Evolutionary conservation across 306 rosid species (phyloP), one percentile per base, ranked within the genome.

Genomic region (Rosa persica): DNA sequence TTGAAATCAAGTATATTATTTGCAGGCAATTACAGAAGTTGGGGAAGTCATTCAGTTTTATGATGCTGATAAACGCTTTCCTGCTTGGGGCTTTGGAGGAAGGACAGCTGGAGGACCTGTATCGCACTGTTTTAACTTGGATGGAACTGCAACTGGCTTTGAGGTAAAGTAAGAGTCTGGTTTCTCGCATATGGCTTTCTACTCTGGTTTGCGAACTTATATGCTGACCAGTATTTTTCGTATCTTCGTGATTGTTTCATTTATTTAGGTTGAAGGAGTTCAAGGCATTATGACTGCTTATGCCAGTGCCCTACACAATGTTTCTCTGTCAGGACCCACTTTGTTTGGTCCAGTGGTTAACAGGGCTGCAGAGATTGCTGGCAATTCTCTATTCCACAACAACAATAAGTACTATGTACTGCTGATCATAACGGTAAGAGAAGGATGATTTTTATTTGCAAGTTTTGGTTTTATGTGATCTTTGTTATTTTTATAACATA

Each of bases 71-170:
- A 86, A 76, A 73, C 83, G 62, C 30, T 94, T 94, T 85, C 97
- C 97, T 39, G 92, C 96, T 42, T 90, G 97, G 96, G 98, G 98
- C n/a, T 94, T 94, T 80, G 97, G 98, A 82, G 97, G 93, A 81
- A 83, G 79, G 79, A 46, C 79, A 57, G 66, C 3, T 16, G 82
- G 52, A 67, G 91, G 88, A 17, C 38, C 52, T 4, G 3, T 92
- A 30, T 94, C 97, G 12, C 97, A 94, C 77, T 89, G 98, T 79
- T 94, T 94, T 76, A 92, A 89, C 85, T 86, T 94, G 85, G 90
- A 90, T 75, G 90, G 89, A 67, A 67, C 68, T 82, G 55, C 86
- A 52, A 70, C 82, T 65, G 67, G 47, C 73, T 80, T 54, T 36
- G 97, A 92, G 97, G 97, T 94, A 72, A 62, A 70, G 66, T 22